These are phyloP conservation scores for Aspergillus sp. DNA, from an alignment of 2,329 filamentous ascomycete species.

Conservation along the genomic window DNA sequence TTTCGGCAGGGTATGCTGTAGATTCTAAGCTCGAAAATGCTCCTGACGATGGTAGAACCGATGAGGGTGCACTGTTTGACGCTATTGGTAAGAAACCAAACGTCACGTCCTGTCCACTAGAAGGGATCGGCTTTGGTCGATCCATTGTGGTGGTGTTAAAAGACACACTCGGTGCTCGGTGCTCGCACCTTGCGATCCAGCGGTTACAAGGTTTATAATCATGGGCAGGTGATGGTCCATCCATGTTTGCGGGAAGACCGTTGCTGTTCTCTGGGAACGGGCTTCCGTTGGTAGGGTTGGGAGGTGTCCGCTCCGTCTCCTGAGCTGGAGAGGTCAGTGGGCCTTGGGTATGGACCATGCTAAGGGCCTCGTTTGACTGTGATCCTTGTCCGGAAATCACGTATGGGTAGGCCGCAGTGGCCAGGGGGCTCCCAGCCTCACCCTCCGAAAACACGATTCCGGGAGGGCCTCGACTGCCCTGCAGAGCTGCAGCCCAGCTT, in stretches of 20 bases:
- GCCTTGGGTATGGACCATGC: slow-evolving; percentile 24
- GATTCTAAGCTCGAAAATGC: slow-evolving; percentile 18
- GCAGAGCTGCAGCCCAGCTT: slow-evolving; percentile 28
- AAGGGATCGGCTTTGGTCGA: slow-evolving; percentile 20
- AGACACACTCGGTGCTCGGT: slow-evolving; percentile 21
- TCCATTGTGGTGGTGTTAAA: slow-evolving; percentile 21
- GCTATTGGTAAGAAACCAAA: slow-evolving; percentile 31
- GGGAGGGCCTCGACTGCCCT: slow-evolving; percentile 20
- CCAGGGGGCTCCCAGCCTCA: slow-evolving; percentile 25
- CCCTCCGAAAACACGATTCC: slow-evolving; percentile 30
- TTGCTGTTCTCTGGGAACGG: slow-evolving; percentile 18
- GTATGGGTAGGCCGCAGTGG: slow-evolving; percentile 29
- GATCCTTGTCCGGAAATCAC: slow-evolving; percentile 30
- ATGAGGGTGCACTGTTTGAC: slow-evolving; percentile 18
- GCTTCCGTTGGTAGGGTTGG: slow-evolving; percentile 32
- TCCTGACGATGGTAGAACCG: slow-evolving; percentile 11
- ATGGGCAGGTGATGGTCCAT: slow-evolving; percentile 18
- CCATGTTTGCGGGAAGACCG: slow-evolving; percentile 16
- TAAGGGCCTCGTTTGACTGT: slow-evolving; percentile 26
- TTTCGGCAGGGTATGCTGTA: slow-evolving; percentile 13
- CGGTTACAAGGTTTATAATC: slow-evolving; percentile 21
- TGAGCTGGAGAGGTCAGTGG: slow-evolving; percentile 24
- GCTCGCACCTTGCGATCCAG: slow-evolving; percentile 18
- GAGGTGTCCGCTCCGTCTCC: slow-evolving; percentile 36
- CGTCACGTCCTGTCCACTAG: slow-evolving; percentile 27